phyloP scores from a whole-genome alignment of 1,284 basidiomycete species.

The Phellinidium pouzarii region DNA sequence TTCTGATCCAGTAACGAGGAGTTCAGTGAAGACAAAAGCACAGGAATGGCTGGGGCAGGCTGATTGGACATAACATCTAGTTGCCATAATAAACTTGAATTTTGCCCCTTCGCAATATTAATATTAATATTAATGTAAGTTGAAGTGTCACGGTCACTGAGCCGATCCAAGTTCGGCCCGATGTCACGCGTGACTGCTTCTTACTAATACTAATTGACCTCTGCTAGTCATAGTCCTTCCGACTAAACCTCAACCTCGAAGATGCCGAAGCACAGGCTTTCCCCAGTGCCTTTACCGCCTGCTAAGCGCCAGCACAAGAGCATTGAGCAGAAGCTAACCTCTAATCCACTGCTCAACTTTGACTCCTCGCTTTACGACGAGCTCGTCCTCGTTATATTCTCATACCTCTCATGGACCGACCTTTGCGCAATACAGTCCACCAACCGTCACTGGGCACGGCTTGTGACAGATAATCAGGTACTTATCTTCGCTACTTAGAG shows the following conservation, averaged over 20 bases:
- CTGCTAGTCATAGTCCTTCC: too few species aligned
- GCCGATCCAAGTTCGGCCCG: too few species aligned
- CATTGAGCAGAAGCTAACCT: constrained; percentile 13
- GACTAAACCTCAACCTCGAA: background rate
- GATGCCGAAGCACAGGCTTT: constrained; percentile 54
- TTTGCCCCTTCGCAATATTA: too few species aligned
- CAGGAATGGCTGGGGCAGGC: constrained; percentile 11
- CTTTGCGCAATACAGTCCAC: constrained; percentile 59
- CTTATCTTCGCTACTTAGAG: constrained; percentile 9
- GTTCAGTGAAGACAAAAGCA: constrained; percentile 7
- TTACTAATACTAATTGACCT: too few species aligned
- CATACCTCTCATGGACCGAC: constrained; percentile 57
- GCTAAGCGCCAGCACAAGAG: constrained; percentile 47
- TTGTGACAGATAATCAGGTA: constrained; percentile 55
- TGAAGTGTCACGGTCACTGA: too few species aligned
- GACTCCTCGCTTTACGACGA: constrained; percentile 64
- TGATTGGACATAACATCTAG: constrained; percentile 3
- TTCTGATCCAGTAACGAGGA: constrained; percentile 8
- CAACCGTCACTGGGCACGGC: constrained; percentile 58
- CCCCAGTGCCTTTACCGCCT: constrained; percentile 44
- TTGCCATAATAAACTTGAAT: background rate
- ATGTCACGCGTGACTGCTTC: too few species aligned
- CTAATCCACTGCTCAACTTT: constrained; percentile 33
- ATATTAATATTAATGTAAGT: too few species aligned
- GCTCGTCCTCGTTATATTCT: constrained; percentile 65